Conservation (phyloP, 805 yeast genomes). For the Candida tallmaniae region DNA sequence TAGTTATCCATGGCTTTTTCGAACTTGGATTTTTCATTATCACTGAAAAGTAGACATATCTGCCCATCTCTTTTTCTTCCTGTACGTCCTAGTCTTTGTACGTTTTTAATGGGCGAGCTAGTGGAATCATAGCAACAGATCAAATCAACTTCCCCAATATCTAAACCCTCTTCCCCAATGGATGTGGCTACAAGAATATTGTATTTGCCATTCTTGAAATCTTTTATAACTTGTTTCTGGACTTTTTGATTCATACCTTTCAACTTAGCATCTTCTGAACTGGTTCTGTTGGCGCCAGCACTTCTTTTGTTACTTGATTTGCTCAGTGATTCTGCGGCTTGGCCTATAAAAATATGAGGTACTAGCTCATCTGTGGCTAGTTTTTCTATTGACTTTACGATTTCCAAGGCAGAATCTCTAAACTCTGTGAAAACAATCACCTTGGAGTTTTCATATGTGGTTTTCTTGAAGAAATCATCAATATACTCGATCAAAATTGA, state of each 20-base stretch:
- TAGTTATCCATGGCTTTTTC: slow-evolving; percentile 84
- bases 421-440: slow-evolving; percentile 86
- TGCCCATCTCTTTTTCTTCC: slow-evolving; percentile 92
- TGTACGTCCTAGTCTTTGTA: slow-evolving; percentile 97
- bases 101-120: slow-evolving; percentile 84
- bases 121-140: slow-evolving; percentile 93
- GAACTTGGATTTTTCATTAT: slow-evolving; percentile 73
- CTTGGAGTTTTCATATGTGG: slow-evolving; percentile 49
- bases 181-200: slow-evolving; percentile 93
- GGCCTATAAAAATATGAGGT: slow-evolving; percentile 93
- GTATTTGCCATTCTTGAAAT: slow-evolving; percentile 67
- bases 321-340: slow-evolving; percentile 56
- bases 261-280: slow-evolving; percentile 71
- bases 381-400: slow-evolving; percentile 60
- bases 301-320: slow-evolving; percentile 19
- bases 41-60: slow-evolving; percentile 68
- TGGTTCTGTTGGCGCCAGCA: slow-evolving; percentile 39
- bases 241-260: slow-evolving; percentile 88
- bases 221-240: slow-evolving; percentile 72
- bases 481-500: slow-evolving; percentile 43
- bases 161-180: slow-evolving; percentile 97
- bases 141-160: slow-evolving; percentile 95
- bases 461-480: slow-evolving; percentile 39
- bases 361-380: slow-evolving; percentile 24
- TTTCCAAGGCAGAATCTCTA: slow-evolving; percentile 86